Conservation (phyloP, 2,329 filamentous ascomycete species). For the Escovopsis sp. region DNA sequence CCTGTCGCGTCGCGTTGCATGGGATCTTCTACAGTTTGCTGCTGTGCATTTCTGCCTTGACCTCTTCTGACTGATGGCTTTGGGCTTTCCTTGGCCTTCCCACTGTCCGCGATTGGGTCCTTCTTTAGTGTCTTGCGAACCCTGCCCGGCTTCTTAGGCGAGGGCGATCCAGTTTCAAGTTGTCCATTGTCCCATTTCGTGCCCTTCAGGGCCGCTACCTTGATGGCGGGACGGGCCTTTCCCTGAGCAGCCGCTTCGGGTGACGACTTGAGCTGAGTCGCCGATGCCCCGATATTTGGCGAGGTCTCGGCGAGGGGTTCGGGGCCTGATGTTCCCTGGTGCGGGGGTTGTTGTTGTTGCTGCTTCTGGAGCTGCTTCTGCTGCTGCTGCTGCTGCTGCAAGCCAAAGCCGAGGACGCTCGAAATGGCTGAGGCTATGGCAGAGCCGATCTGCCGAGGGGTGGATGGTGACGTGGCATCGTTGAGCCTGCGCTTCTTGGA, state of each 20-base stretch:
- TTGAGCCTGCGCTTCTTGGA: constrained; percentile 19
- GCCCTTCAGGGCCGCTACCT: constrained; percentile 20
- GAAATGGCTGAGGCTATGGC: constrained; percentile 18
- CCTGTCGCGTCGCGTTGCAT: no score
- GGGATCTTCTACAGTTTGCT: not conserved
- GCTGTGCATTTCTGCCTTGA: not conserved
- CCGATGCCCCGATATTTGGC: not conserved
- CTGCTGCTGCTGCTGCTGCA: constrained; percentile 4
- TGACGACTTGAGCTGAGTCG: constrained; percentile 3
- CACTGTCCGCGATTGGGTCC: constrained; percentile 9
- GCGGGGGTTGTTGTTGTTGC: no score
- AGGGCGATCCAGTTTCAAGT: not conserved
- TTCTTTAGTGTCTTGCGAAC: not conserved
- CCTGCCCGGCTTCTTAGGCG: constrained; percentile 2
- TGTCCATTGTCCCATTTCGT: constrained; percentile 23
- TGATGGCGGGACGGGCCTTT: constrained; percentile 19
- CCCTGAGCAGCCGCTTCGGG: constrained; percentile 6
- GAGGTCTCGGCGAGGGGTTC: not conserved
- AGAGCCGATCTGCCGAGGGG: constrained; percentile 15
- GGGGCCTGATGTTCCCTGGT: no score
- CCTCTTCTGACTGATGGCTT: not conserved
- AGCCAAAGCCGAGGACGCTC: constrained; percentile 11
- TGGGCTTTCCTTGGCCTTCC: constrained; percentile 6
- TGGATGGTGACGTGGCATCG: constrained; percentile 11
- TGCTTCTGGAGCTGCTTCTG: constrained; percentile 6